phyloP scores from a whole-genome alignment of 768 basidiomycete species.

The Floccularia luteovirens region DNA sequence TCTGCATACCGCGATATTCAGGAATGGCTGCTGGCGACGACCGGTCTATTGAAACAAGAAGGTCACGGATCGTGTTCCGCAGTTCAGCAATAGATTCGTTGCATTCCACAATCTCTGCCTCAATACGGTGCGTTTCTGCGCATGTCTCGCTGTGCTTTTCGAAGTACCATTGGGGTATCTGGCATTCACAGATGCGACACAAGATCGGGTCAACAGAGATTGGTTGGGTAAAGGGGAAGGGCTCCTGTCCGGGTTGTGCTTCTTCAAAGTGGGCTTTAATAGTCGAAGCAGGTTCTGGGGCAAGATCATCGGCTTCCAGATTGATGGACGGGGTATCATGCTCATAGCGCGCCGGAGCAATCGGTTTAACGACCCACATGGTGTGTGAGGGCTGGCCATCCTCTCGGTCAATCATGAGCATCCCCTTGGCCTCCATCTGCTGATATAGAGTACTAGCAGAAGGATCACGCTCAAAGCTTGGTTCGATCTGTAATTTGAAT shows the following conservation, averaged over 20 bases:
- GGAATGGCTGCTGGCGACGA: constrained; percentile 59
- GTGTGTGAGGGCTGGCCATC: constrained; percentile 87
- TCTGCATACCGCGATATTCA: constrained; percentile 85
- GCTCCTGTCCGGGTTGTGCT: constrained; percentile 35
- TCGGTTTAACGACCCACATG: constrained; percentile 95
- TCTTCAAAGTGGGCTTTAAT: constrained; percentile 28
- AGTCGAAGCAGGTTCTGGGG: constrained; percentile 31
- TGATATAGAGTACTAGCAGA: constrained; percentile 54
- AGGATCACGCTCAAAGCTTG: constrained; percentile 50
- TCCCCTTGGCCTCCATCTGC: constrained; percentile 95
- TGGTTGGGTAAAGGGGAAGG: constrained; percentile 70
- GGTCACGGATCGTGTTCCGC: constrained; percentile 76
- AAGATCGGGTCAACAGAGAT: constrained; percentile 81
- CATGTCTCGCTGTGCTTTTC: constrained; percentile 99
- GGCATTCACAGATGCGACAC: constrained; percentile 96
- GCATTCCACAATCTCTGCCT: constrained; percentile 89
- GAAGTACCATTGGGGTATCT: constrained; percentile 98
- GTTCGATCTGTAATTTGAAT: constrained; percentile 78
- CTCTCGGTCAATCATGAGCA: constrained; percentile 95
- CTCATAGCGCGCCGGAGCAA: constrained; percentile 63
- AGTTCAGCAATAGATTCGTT: constrained; percentile 91
- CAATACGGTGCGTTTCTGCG: constrained; percentile 89
- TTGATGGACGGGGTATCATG: constrained; percentile 55
- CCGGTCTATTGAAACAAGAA: constrained; percentile 64
- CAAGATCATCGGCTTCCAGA: constrained; percentile 42